Conservation (phyloP, 2,329 filamentous ascomycete species). For the Penicillium sp. region DNA sequence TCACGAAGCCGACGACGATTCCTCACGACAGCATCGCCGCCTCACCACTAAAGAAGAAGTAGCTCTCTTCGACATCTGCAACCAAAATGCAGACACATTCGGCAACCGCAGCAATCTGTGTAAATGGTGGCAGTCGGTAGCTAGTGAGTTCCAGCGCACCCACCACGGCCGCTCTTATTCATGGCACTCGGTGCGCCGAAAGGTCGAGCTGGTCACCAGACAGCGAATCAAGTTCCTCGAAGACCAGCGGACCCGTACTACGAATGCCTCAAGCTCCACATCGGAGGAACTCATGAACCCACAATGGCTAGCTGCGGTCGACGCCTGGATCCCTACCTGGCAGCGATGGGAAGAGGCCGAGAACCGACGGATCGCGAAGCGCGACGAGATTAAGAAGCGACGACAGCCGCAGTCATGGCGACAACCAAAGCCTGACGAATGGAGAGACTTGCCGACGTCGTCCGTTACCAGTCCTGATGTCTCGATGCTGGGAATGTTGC, state of each 20-base stretch:
- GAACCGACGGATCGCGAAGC: slow-evolving; percentile 38
- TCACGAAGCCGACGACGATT: slow-evolving; percentile 18
- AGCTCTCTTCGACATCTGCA: slow-evolving; percentile 44
- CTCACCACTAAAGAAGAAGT: slow-evolving; percentile 45
- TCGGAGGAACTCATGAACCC: slow-evolving; percentile 37
- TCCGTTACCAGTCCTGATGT: slow-evolving; percentile 3
- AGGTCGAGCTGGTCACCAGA: slow-evolving; percentile 44
- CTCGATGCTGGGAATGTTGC: slow-evolving; percentile 1
- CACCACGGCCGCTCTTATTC: slow-evolving; percentile 42
- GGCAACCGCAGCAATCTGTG: slow-evolving; percentile 45
- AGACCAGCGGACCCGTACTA: slow-evolving; percentile 26
- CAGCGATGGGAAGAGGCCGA: slow-evolving; percentile 42
- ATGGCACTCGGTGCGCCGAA: slow-evolving; percentile 47
- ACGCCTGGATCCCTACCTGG: slow-evolving; percentile 47
- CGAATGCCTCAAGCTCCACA: slow-evolving; percentile 2
- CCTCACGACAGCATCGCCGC: slow-evolving; percentile 36
- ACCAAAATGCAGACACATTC: slow-evolving; percentile 38
- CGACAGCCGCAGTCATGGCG: slow-evolving; percentile 19
- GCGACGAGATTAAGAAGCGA: slow-evolving; percentile 32
- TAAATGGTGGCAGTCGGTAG: slow-evolving; percentile 45
- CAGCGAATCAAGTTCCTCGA: slow-evolving; percentile 44
- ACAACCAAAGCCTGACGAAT: slow-evolving; percentile 25
- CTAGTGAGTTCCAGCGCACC: slow-evolving; percentile 39
- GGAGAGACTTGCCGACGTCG: not conserved
- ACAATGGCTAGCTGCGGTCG: slow-evolving; percentile 41